Percentiles rank a stretch among this genome's conserved stretches.
Evolutionary conservation across 805 yeast species (phyloP).

Genomic region (Suhomyces xylopsoci): DNA sequence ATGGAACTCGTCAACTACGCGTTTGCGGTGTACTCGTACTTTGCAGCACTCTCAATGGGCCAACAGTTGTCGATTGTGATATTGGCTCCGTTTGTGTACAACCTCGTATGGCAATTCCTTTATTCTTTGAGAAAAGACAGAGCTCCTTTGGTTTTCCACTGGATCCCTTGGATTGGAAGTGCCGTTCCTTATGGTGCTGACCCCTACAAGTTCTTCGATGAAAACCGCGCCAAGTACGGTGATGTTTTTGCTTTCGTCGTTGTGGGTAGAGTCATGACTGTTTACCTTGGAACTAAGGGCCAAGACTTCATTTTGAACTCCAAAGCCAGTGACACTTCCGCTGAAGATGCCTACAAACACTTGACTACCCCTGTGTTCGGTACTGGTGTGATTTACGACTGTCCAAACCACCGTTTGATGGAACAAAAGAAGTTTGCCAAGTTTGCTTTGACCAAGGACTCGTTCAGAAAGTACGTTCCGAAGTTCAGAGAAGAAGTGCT

Average conservation of each 20-base stretch:
- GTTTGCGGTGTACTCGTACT: conserved; percentile 12
- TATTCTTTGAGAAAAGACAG: conserved; percentile 76
- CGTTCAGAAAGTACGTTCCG: conserved; percentile 85
- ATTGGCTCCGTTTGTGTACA: conserved; percentile 60
- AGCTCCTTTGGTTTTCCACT: conserved; percentile 86
- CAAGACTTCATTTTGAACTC: conserved; percentile 95
- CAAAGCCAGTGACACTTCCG: conserved; percentile 83
- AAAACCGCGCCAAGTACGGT: conserved; percentile 79
- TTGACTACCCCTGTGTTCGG: conserved; percentile 99
- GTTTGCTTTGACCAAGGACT: conserved; percentile 78
- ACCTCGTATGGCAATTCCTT: conserved; percentile 60
- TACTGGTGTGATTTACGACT: conserved; percentile 94
- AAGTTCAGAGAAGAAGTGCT: conserved; percentile 74
- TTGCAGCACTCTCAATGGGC: conserved; percentile 22
- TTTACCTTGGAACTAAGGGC: conserved; percentile 94
- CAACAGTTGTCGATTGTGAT: conserved; percentile 33
- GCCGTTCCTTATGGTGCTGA: conserved; percentile 87
- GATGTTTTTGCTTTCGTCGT: conserved; percentile 89
- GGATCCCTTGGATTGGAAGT: conserved; percentile 95
- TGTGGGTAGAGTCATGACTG: conserved; percentile 91
- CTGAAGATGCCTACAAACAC: conserved; percentile 94
- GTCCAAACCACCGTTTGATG: conserved; percentile 91
- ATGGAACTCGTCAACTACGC: conserved; percentile 26
- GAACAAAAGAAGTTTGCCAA: conserved; percentile 98
- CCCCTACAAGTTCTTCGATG: conserved; percentile 85